phyloP scores from a whole-genome alignment of 768 basidiomycete genomes.

The Tricholoma hemisulphureum region DNA sequence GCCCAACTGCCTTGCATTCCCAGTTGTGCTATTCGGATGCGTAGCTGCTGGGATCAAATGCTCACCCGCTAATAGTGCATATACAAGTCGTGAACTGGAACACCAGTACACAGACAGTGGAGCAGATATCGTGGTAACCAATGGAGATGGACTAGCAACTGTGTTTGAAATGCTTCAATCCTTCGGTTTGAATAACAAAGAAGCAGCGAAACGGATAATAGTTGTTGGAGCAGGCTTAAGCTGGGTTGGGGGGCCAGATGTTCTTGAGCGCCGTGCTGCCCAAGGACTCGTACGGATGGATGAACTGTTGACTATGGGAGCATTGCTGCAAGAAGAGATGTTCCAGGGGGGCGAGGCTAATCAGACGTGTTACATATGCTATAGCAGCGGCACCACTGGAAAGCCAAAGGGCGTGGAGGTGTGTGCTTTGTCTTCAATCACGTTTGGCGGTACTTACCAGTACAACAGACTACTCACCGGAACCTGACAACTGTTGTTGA shows the following conservation, averaged over 20 bases:
- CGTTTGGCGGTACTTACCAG: background rate
- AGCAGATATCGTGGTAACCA: constrained; percentile 3
- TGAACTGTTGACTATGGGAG: background rate
- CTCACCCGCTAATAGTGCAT: background rate
- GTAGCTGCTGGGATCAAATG: background rate
- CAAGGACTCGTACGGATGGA: background rate
- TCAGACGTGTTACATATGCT: background rate
- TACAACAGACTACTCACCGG: background rate
- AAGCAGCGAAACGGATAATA: background rate
- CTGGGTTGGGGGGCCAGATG: background rate
- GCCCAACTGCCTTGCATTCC: background rate
- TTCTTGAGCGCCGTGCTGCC: background rate
- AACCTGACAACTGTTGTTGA: background rate
- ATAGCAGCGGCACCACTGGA: background rate
- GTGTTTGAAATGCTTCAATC: background rate
- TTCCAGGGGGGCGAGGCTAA: background rate
- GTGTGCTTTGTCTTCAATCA: background rate
- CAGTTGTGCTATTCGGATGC: background rate
- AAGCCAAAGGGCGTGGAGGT: background rate
- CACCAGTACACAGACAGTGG: constrained; percentile 55
- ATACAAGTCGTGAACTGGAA: constrained; percentile 24
- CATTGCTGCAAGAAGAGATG: background rate
- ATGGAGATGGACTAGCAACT: background rate
- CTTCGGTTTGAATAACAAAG: background rate
- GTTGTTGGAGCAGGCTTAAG: background rate